Conservation (phyloP, 2,329 filamentous ascomycete genomes). For the Penicillium brasilianum region DNA sequence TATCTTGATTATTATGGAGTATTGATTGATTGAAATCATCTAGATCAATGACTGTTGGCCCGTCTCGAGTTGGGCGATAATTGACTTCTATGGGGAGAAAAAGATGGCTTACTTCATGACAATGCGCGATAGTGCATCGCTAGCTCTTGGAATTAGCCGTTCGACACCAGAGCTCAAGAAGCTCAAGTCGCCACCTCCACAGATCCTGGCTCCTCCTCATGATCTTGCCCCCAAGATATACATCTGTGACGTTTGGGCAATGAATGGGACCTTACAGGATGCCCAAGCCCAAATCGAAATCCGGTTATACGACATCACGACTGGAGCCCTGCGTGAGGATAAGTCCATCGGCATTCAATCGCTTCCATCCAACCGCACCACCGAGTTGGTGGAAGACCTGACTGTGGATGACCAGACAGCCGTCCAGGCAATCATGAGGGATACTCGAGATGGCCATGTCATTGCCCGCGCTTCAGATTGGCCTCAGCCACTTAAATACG, state of each 20-base stretch:
- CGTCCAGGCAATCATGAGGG: background rate
- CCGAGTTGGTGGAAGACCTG: background rate
- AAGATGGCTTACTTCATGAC: slow-evolving; percentile 8
- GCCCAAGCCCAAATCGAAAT: background rate
- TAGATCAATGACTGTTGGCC: slow-evolving; percentile 21
- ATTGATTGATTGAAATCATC: background rate
- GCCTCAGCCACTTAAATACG: background rate
- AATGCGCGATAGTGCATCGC: background rate
- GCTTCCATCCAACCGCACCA: background rate
- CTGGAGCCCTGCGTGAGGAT: background rate
- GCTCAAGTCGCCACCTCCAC: background rate
- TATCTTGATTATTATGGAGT: background rate
- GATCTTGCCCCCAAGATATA: background rate
- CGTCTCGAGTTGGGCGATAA: slow-evolving; percentile 15
- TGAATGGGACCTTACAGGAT: background rate
- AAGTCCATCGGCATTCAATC: background rate
- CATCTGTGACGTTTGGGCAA: background rate
- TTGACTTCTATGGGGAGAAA: slow-evolving; percentile 10
- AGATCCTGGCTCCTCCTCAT: background rate
- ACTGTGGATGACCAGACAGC: background rate
- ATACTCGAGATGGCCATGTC: background rate
- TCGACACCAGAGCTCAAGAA: background rate
- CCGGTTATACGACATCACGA: background rate
- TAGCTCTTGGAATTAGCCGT: background rate
- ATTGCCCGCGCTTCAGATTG: background rate